A percentile compares a stretch with the other conserved stretches of the same genome.
phyloP scores from a whole-genome alignment of 352 stramenopile genomes.

The Pythium oligandrum region DNA sequence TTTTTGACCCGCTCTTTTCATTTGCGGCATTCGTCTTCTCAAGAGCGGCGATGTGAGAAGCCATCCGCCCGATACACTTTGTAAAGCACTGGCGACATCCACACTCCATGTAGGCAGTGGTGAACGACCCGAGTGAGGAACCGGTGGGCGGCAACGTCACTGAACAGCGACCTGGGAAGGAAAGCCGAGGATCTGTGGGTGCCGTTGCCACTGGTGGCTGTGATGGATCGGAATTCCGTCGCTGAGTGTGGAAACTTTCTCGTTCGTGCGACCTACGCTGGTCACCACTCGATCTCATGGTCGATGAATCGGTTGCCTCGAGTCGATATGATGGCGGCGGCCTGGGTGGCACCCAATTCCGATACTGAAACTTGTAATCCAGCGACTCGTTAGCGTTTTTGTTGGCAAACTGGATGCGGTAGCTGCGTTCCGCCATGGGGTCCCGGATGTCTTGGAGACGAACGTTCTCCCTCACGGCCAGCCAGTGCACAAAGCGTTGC shows the following conservation, averaged over 20 bases:
- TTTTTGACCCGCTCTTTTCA: not conserved
- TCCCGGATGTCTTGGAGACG: not conserved
- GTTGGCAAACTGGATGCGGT: conserved; percentile 6
- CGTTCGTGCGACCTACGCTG: too few relatives aligned
- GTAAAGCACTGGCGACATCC: not conserved
- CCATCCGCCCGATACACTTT: not conserved
- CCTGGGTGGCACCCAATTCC: not conserved
- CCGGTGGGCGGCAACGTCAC: not conserved
- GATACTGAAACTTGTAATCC: not conserved
- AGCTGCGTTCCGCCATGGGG: not conserved
- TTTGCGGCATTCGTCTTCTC: not conserved
- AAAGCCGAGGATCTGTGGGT: not conserved
- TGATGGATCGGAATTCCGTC: too few relatives aligned
- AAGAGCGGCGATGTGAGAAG: not conserved
- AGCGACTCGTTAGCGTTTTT: conserved; percentile 1
- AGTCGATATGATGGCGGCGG: not conserved
- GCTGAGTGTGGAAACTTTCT: too few relatives aligned
- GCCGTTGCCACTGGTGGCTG: too few relatives aligned
- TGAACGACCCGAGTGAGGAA: not conserved
- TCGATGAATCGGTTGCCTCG: too few relatives aligned
- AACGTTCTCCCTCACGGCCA: not conserved
- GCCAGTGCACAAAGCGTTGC: conserved; percentile 5
- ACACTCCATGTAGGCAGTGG: not conserved
- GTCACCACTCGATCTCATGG: too few relatives aligned
- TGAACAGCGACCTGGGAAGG: not conserved